Evolutionary conservation across 441 rosid species (phyloP).

Genomic region (Aquilaria agallochum): DNA sequence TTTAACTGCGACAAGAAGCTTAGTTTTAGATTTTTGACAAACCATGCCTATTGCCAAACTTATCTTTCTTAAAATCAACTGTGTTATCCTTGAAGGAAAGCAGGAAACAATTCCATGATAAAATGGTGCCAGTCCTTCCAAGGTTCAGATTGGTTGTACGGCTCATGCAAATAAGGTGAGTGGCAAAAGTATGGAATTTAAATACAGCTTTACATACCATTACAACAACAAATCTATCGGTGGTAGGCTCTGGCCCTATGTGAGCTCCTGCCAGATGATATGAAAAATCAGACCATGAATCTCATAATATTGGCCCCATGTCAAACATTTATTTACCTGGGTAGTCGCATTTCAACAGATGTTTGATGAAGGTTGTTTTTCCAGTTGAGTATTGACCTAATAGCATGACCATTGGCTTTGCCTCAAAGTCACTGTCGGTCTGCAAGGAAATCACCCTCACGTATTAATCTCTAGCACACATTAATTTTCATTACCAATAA

Average conservation of each 20-base stretch:
- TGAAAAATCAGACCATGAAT: conserved; percentile 7
- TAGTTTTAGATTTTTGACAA: too few relatives aligned
- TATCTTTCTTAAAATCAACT: not conserved
- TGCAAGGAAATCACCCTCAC: conserved; percentile 20
- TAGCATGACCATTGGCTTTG: conserved; percentile 98
- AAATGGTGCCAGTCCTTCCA: too few relatives aligned
- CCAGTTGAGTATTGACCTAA: conserved; percentile 98
- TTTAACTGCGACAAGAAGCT: too few relatives aligned
- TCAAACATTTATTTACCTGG: conserved; percentile 45
- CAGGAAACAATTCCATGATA: not conserved
- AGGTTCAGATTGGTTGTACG: too few relatives aligned
- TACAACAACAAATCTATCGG: conserved; percentile 74
- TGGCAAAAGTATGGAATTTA: not conserved
- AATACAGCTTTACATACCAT: conserved; percentile 37
- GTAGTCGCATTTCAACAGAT: conserved; percentile 67
- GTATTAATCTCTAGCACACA: conserved; percentile 6
- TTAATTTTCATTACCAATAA: not conserved
- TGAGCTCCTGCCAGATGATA: conserved; percentile 50
- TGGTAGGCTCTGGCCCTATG: conserved; percentile 81
- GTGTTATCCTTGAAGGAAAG: not conserved
- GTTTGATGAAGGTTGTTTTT: conserved; percentile 92
- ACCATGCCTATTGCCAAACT: too few relatives aligned
- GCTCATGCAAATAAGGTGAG: not conserved
- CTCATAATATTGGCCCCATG: not conserved
- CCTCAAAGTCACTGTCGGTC: conserved; percentile 91